Base-by-base conservation (phyloP, 495 filamentous ascomycete genomes). In the Hypoxylon lienhwacheense region DNA sequence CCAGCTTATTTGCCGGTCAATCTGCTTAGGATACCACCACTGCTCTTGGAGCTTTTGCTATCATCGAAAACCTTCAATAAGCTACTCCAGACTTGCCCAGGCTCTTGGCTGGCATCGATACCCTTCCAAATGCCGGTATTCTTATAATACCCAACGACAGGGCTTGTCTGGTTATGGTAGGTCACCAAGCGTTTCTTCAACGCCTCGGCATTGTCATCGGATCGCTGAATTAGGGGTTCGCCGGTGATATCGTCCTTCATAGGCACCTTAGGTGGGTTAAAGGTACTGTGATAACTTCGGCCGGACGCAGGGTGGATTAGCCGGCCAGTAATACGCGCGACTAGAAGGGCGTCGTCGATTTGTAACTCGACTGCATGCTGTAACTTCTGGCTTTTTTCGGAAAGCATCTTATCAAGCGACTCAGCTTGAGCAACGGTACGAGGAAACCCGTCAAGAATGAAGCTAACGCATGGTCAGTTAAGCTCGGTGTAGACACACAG, bases 381-480 rank as follows among this genome's bases (percentile, higher is more conserved):
- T 53, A 97, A 84, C 65, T 85, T 85, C 72, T 92, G 84, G 56
- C 83, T 70, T 61, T 87, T 84, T 42, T 69, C 77, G 11, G 62
- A 48, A 53, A 98, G 85, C 93, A 98, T 98, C 49, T 81, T 80
- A 74, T 98, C 93, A 66, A 98, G 85, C 59, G 90, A 85, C 72
- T 96, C 87, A 36, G 93, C 93, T 75, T 98, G 93, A 29, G 90
- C 83, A 47, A 97, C 91, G 12, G 93, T 98, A 56, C 93, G 87
- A 20, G 93, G 93, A 82, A 98, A 98, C 59, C 93, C 93, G 69
- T 98, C 93, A 67, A 98, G 87, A 64, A 98, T 98, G 80, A 98
- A 98, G 63, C 93, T 98, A 66, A 19, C 28, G 39, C 6, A 36
- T 19, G 26, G 42, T 66, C 33, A 60, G 52, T 39, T 20, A 15